Base-by-base conservation (phyloP, 164 flowering plant species). In the Nymphaea colorata region DNA sequence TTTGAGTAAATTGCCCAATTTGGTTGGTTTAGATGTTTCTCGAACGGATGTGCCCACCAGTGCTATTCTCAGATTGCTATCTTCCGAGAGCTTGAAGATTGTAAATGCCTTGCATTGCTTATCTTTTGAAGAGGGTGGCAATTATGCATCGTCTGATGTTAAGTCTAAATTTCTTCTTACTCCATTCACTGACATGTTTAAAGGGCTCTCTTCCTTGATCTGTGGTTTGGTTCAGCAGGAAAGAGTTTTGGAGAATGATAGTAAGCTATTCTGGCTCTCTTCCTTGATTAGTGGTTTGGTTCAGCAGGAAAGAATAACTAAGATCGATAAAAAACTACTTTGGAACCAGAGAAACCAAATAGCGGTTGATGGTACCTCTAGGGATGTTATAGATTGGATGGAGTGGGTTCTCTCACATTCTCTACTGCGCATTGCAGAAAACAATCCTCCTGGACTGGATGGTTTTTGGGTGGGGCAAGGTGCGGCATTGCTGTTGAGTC, bases 381-480 rank as follows among this genome's bases (percentile, higher is more conserved):
- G 80, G 73, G 93, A 83, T 64, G 75, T 88, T 6, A 85, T 95
- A 90, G 74, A 64, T 75, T 95, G 98, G 99, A 79, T 90, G 43
- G 98, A 95, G 64, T 95, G 97, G 96, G 79, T 79, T 62, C 78
- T 95, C 4, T 90, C 99, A 4, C 86, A 85, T 79, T 81, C 89
- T 6, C 93, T 92, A 59, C 68, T 89, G 71, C 86, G 96, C 6
- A 84, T 84, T 79, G 96, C 98, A 15, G 98, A 95, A 79, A 81
- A 76, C 76, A 89, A 82, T 67, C 88, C 86, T 42, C 85, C 73
- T 60, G 95, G 89, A 10, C 73, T 87, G 68, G 93, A 92, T 74
- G 66, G 71, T 67, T 90, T 95, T 68, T 95, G 99, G 99, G 82
- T 92, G 41, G 85, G 74, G 68, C 98, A 95, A 77, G 98, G 98